Evolutionary conservation across 371 early-diverging fungal genomes (phyloP).

Genomic region (Rhizopus microsporus): DNA sequence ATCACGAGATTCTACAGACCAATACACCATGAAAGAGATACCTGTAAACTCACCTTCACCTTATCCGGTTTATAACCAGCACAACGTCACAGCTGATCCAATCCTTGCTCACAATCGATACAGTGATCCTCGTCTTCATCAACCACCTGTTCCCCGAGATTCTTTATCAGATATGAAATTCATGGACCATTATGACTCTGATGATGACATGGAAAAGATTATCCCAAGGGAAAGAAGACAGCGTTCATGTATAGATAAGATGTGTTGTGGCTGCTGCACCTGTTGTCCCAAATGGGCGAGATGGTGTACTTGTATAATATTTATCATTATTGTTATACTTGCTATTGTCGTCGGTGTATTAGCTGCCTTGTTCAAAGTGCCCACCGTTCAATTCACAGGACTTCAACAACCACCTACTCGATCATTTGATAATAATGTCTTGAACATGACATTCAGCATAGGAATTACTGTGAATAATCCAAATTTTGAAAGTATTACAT

Average conservation of each 20-base stretch:
- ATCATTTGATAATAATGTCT: conserved; percentile 6
- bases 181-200: conserved; percentile 26
- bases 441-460: conserved; percentile 35
- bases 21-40: conserved; percentile 19
- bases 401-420: conserved; percentile 28
- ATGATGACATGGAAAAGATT: conserved; percentile 28
- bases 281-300: conserved; percentile 53
- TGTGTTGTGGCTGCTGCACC: conserved; percentile 53
- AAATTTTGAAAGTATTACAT: conserved; percentile 56
- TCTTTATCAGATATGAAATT: conserved; percentile 25
- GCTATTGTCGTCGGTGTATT: conserved; percentile 47
- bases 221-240: conserved; percentile 24
- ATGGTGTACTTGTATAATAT: conserved; percentile 40
- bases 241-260: conserved; percentile 44
- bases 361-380: conserved; percentile 46
- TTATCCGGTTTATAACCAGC: conserved; percentile 14
- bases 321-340: conserved; percentile 39
- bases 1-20: conserved; percentile 9
- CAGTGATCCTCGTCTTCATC: not conserved
- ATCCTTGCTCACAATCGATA: conserved; percentile 2
- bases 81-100: not conserved
- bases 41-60: conserved; percentile 24
- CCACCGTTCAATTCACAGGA: conserved; percentile 39
- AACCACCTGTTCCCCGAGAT: not conserved
- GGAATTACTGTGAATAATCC: conserved; percentile 55